phyloP scores from a whole-genome alignment of 164 flowering plant species.

The Akebia trifoliata region DNA sequence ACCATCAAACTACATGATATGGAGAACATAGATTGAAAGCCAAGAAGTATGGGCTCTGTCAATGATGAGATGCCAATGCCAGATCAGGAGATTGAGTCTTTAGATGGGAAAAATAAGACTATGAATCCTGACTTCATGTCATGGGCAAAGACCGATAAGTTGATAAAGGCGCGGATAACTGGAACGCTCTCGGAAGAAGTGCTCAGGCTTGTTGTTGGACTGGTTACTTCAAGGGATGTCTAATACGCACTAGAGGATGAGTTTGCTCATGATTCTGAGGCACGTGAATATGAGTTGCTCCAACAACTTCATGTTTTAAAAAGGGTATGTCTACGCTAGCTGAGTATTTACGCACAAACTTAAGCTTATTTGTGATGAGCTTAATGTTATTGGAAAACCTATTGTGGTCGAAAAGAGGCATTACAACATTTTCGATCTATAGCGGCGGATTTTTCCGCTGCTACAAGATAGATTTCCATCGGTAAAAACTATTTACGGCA shows the following conservation, averaged over 20 bases:
- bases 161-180: constrained; percentile 2
- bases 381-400: constrained; percentile 12
- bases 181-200: constrained; percentile 19
- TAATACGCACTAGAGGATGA: constrained; percentile 11
- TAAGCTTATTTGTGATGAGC: constrained; percentile 11
- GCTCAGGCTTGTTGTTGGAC: constrained; percentile 14
- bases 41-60: no score
- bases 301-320: background rate
- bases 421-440: no score
- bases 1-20: no score
- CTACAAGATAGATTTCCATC: no score
- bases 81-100: no score
- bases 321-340: constrained; percentile 4
- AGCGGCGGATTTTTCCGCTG: no score
- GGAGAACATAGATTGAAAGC: no score
- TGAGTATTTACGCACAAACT: constrained; percentile 1
- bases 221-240: background rate
- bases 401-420: constrained; percentile 5
- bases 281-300: constrained; percentile 5
- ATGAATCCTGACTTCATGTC: constrained; percentile 1
- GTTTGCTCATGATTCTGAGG: constrained; percentile 16
- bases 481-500: no score
- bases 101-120: no score
- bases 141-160: background rate
- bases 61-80: no score